phyloP scores from a whole-genome alignment of 805 yeast genomes.

The Pichia eremophila region DNA sequence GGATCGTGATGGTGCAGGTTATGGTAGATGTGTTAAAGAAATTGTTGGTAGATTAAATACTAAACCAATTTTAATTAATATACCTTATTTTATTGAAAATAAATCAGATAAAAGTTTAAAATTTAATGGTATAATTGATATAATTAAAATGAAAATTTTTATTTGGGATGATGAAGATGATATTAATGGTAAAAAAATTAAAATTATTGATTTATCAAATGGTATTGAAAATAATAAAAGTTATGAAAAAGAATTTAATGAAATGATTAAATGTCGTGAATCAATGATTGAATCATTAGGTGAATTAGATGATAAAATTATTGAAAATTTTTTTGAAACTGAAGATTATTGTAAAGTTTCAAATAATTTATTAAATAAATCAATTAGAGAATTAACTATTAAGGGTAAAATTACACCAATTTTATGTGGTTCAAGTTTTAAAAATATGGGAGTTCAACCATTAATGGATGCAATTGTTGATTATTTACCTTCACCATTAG shows the following conservation, averaged over 20 bases:
- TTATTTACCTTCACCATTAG: constrained; percentile 76
- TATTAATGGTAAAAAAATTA: constrained; percentile 41
- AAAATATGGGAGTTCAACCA: constrained; percentile 92
- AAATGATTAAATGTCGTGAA: constrained; percentile 51
- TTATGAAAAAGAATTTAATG: constrained; percentile 32
- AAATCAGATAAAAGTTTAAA: constrained; percentile 23
- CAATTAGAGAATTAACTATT: constrained; percentile 59
- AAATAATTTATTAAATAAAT: constrained; percentile 38
- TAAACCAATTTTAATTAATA: constrained; percentile 60
- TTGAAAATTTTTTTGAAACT: constrained; percentile 67
- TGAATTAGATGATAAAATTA: constrained; percentile 68
- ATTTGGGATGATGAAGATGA: constrained; percentile 34
- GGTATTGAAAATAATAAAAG: constrained; percentile 2
- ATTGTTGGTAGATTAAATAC: constrained; percentile 68
- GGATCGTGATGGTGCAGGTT: constrained; percentile 97
- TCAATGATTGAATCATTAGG: constrained; percentile 78
- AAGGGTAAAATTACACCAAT: constrained; percentile 59
- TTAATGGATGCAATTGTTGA: constrained; percentile 72
- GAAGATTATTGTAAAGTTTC: constrained; percentile 69
- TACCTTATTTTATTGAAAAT: constrained; percentile 59
- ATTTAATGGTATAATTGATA: constrained; percentile 70
- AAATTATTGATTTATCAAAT: constrained; percentile 35
- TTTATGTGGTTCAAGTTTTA: constrained; percentile 86
- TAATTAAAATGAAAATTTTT: constrained; percentile 52
- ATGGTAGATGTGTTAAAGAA: constrained; percentile 80